Evolutionary conservation across 345 rosid species (phyloP), one percentile per base, ranked within the genome.

Genomic region (Chamaenerion angustifolium): DNA sequence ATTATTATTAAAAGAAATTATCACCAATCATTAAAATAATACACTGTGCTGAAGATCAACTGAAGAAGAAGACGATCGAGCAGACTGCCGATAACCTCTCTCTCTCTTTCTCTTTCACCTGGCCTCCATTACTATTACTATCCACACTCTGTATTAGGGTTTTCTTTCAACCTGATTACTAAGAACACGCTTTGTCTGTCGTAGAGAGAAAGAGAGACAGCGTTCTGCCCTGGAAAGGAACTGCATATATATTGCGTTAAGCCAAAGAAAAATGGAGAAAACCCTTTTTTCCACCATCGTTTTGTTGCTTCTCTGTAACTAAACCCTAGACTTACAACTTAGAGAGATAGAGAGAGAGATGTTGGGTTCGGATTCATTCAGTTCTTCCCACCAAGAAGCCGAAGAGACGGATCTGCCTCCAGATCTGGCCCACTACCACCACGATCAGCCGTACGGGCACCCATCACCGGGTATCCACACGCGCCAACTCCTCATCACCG

Each of bases 401-500:
- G 55, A 40, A 15, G 37, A 4, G 8, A 8, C 37, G 37, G 37
- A 31, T 4, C 19, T 17, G 51, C 59, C 1, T n/a, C 68, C 52
- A 31, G 37, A 50, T 43, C 53, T 40, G 35, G 43, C 37, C 16
- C 64, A 60, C 40, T 60, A 25, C 52, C 71, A 50, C n/a, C 51
- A 40, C 23, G 64, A 59, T 12, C 74, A 43, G 16, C 52, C 40
- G 42, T 43, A 40, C 12, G 54, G 40, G 23, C 62, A 31, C 35
- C 55, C 64, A 1, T 40, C 60, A n/a, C 66, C 81, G 6, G 62
- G 76, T 44, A 48, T 65, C 60, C 79, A 82, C 42, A 67, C 83
- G 68, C 88, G 83, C 40, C 94, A 79, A 66, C 66, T 90, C 9
- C 94, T 85, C 16, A 59, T 77, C 55, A 77, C 62, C 16, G 76